phyloP scores from a whole-genome alignment of 202 grass and related monocot species.

The Eragrostis tef region DNA sequence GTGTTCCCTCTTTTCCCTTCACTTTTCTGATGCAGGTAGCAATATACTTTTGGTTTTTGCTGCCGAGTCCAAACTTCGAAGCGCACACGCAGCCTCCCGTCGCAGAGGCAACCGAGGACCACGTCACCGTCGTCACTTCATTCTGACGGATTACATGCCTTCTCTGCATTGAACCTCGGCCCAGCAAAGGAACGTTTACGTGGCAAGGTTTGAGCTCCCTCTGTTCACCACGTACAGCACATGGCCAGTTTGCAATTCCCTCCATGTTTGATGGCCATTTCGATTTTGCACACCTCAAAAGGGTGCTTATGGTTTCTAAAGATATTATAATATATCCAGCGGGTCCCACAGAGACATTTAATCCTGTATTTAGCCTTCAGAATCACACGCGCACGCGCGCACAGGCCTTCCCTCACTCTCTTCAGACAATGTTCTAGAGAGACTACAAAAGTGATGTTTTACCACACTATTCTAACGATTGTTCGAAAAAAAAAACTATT shows the following conservation, averaged over 20 bases:
- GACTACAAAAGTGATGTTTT: conserved; percentile 54
- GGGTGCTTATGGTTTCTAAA: not conserved
- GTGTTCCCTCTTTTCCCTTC: not conserved
- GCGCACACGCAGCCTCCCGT: conserved; percentile 2
- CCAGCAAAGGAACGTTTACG: not conserved
- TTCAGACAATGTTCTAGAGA: conserved; percentile 57
- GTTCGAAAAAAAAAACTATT: too few species aligned
- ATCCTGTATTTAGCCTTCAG: not conserved
- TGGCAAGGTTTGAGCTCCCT: not conserved
- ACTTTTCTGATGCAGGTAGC: not conserved
- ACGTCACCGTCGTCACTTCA: not conserved
- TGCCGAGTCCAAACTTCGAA: conserved; percentile 44
- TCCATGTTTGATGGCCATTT: not conserved
- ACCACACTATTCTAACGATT: conserved; percentile 42
- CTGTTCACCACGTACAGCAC: not conserved
- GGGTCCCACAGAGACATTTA: not conserved
- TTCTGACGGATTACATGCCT: not conserved
- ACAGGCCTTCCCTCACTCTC: not conserved
- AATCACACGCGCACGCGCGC: conserved; percentile 23
- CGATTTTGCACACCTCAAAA: not conserved
- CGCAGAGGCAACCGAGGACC: not conserved
- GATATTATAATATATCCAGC: not conserved
- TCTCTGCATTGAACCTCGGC: not conserved
- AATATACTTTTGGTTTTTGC: conserved; percentile 2
- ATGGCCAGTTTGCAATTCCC: not conserved